Base-by-base conservation (phyloP, 2,329 filamentous ascomycete species). In the Phaeoacremonium minimum region DNA sequence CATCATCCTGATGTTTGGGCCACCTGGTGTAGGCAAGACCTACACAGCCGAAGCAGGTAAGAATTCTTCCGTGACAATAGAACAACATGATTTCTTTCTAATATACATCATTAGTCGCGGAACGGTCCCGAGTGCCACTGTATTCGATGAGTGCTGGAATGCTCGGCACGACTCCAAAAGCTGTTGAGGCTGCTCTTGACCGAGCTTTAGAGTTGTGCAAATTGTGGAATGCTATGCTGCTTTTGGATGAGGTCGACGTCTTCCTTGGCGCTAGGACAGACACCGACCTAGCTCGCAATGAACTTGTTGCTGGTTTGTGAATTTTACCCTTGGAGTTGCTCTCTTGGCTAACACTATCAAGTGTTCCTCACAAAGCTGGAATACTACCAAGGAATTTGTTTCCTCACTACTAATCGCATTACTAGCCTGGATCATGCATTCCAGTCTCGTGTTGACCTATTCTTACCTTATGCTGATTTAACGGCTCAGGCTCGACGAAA, bases 211-310 rank as follows among this genome's bases (percentile, higher is more conserved):
- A 51, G 7, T 56, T 66, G 4, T 58, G 66, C 32, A 35, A 46
- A 7, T 46, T 65, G 22, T 69, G 66, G 65, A 56, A 62, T 33
- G 62, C 60, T 3, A 60, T 71, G 43, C 52, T 71, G 2, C 53
- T 71, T 0, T 47, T 68, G 2, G 64, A 68, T 31, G 65, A 69
- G 36, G 60, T 60, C 0, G 65, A 68, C 30, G 58, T 69, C 1
- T 70, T 69, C 41, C 52, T 71, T 6, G 52, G 52, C 7, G 49
- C 53, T 11, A 48, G 63, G 5, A 56, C 51, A 1, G 42, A 47
- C 7, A 45, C 57, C 3, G 53, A 58, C n/a, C 40, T 68, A 9
- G 47, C 46, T 2, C 55, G 64, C 3, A 69, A 69, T 43, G 55
- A 58, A 40, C 50, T 69, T 2, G 63, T 69, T 0, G 45, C 50